Base-by-base conservation (phyloP, 805 yeast genomes). In the Metschnikowia lunata region DNA sequence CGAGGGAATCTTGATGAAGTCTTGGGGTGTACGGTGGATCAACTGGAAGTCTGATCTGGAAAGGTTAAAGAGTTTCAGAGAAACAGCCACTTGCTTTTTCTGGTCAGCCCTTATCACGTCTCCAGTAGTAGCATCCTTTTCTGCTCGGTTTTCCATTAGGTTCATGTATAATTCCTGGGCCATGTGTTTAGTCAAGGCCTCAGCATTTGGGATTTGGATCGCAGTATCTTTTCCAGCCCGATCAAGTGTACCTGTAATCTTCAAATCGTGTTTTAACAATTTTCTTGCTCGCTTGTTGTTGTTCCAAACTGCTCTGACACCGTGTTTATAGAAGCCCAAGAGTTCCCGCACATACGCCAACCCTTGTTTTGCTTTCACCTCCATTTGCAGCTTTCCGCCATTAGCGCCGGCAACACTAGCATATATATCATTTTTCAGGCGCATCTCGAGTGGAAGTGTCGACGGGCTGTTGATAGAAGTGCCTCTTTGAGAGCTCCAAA, bases 221-320 rank as follows among this genome's bases (percentile, higher is more conserved):
- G 55, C 59, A 30, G 56, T 42, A 40, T 57, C 58, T 32, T 49
- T 43, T 40, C 73, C 65, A 36, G 28, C 31, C 14, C 49, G 48
- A 37, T 60, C 57, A 32, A 64, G 38, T 9, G 46, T 46, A 11
- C 56, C 52, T 12, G 49, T 29, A 8, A 64, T 26, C 40, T 58
- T 58, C 45, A 44, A 60, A 30, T 52, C 44, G 9, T 52, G 31
- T 15, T 49, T 57, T 39, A 47, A 38, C 33, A 66, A 30, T 5
- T 42, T 31, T 14, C 52, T 54, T 13, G 53, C 42, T 26, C 47
- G 41, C 32, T 52, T 52, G 33, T 59, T 47, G 47, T 79, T 79
- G 1, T 59, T 48, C 79, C 83, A 80, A 0, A 82, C 75, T 50
- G 75, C 76, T 15, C 64, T 59, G 2, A 83, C 67, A 1, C 91